phyloP scores from a whole-genome alignment of 441 rosid genomes.

The Pelargonium myrrhifolium region DNA sequence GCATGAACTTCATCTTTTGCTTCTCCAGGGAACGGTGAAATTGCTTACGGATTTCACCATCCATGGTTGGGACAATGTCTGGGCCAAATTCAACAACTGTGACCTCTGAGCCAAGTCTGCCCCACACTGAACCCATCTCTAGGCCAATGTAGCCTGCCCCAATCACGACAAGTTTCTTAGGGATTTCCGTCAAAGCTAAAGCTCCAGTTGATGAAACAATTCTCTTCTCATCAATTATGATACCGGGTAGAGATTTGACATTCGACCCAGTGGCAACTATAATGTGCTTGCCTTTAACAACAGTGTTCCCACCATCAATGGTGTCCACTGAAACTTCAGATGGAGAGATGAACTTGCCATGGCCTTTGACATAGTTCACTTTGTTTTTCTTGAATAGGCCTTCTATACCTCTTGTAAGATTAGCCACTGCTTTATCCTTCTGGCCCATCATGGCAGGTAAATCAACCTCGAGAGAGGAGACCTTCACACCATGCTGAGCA shows the following conservation, averaged over 20 bases:
- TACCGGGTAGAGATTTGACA: constrained; percentile 89
- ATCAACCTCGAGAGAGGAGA: constrained; percentile 84
- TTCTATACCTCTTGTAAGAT: constrained; percentile 80
- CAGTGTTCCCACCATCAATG: constrained; percentile 59
- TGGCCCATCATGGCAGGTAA: constrained; percentile 91
- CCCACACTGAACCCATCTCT: constrained; percentile 98
- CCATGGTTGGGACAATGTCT: constrained; percentile 90
- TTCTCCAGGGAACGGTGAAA: constrained; percentile 86
- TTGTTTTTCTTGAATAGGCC: constrained; percentile 95
- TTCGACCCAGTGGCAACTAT: constrained; percentile 91
- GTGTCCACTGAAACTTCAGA: constrained; percentile 85
- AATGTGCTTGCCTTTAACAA: constrained; percentile 83
- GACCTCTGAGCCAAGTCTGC: constrained; percentile 83
- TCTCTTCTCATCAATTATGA: constrained; percentile 83
- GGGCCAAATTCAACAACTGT: constrained; percentile 94
- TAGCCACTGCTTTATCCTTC: constrained; percentile 85
- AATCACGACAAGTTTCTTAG: constrained; percentile 83
- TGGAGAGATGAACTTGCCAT: constrained; percentile 79
- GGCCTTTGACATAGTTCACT: constrained; percentile 89
- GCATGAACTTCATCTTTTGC: constrained; percentile 95
- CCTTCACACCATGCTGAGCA: constrained; percentile 73
- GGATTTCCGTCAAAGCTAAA: constrained; percentile 56
- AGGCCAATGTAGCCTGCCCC: constrained; percentile 98
- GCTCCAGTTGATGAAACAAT: constrained; percentile 97
- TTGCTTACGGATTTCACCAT: constrained; percentile 88